These are phyloP conservation scores for Camellia granthamiana DNA, from an alignment of 148 eudicot genomes.

Conservation along the genomic window DNA sequence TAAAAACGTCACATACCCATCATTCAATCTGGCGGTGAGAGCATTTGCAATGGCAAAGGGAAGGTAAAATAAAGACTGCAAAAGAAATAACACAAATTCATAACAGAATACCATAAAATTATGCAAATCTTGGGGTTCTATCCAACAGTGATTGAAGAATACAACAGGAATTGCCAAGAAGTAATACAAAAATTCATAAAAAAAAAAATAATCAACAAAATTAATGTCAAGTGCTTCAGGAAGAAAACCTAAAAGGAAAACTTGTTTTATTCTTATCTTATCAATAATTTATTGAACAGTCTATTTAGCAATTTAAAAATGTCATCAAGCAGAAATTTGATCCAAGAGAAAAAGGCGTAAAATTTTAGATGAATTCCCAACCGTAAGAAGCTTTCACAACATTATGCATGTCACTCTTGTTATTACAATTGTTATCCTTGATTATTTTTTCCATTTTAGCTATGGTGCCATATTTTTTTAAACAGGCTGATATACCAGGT, in stretches of 20 bases:
- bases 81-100: neutral
- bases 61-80: conserved; percentile 77
- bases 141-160: neutral
- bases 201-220: neutral
- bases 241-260: neutral
- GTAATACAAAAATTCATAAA: neutral
- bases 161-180: neutral
- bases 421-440: neutral
- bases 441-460: neutral
- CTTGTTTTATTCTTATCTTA: neutral
- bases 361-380: neutral
- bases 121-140: neutral
- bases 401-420: neutral
- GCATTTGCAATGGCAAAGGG: conserved; percentile 91
- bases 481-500: neutral
- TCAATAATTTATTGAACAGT: neutral
- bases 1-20: conserved; percentile 50
- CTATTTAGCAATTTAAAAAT: neutral
- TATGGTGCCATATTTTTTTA: neutral
- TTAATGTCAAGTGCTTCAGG: neutral
- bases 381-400: neutral
- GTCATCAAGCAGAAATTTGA: neutral
- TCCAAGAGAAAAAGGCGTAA: neutral
- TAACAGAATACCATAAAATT: neutral
- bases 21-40: conserved; percentile 80